phyloP scores from a whole-genome alignment of 2,329 filamentous ascomycete species.

The Tolypocladium pustulatum region DNA sequence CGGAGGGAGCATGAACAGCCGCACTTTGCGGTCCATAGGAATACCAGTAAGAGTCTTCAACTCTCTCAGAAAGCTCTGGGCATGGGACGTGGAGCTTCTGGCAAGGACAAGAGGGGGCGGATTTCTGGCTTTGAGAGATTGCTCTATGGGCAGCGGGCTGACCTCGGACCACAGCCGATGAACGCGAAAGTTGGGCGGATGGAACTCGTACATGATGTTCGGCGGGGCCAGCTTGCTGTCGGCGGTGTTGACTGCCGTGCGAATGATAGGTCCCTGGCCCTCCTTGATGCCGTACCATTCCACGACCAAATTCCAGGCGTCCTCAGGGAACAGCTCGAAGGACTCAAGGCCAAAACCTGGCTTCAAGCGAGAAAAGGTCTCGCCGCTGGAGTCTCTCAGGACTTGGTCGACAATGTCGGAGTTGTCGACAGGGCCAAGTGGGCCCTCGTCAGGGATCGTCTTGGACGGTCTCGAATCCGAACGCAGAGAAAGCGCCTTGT shows the following conservation, averaged over 20 bases:
- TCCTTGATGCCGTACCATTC: slow-evolving; percentile 72
- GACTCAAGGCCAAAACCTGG: slow-evolving; percentile 58
- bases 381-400: slow-evolving; percentile 36
- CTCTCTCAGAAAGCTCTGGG: slow-evolving; percentile 64
- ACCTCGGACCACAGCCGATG: slow-evolving; percentile 62
- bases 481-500: slow-evolving; percentile 57
- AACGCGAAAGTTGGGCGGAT: slow-evolving; percentile 76
- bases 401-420: slow-evolving; percentile 63
- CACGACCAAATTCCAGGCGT: slow-evolving; percentile 72
- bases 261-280: slow-evolving; percentile 60
- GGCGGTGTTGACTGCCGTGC: slow-evolving; percentile 69
- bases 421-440: slow-evolving; percentile 77
- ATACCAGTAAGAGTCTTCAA: slow-evolving; percentile 62
- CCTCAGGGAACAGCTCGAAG: slow-evolving; percentile 65
- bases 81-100: slow-evolving; percentile 59
- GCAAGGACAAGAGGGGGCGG: slow-evolving; percentile 55
- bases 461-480: slow-evolving; percentile 44
- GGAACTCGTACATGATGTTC: slow-evolving; percentile 72
- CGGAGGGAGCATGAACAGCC: slow-evolving; percentile 57
- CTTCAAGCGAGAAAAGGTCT: slow-evolving; percentile 62
- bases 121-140: slow-evolving; percentile 49
- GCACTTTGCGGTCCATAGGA: slow-evolving; percentile 60
- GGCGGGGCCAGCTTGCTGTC: slow-evolving; percentile 22
- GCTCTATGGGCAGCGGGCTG: slow-evolving; percentile 44
- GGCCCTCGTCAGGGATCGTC: slow-evolving; percentile 48